phyloP scores from a whole-genome alignment of 768 basidiomycete species.

The Amylocystis lapponica region DNA sequence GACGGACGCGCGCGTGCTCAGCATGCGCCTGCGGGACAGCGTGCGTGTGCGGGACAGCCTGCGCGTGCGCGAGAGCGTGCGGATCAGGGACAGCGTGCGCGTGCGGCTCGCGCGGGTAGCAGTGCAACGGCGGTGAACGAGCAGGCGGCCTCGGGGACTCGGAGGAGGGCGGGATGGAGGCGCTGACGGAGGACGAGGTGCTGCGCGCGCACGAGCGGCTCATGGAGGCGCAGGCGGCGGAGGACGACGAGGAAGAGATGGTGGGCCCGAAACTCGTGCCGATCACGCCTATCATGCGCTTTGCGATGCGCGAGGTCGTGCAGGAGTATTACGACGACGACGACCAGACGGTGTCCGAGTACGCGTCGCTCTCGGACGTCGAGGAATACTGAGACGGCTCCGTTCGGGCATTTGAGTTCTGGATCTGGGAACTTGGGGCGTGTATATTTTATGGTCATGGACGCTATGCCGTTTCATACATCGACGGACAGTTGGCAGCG shows the following conservation, averaged over 20 bases:
- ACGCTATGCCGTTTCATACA: not conserved
- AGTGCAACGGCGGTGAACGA: slow-evolving; percentile 36
- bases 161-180: slow-evolving; percentile 45
- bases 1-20: slow-evolving; percentile 22
- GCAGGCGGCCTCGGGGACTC: slow-evolving; percentile 27
- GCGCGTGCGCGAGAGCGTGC: slow-evolving; percentile 17
- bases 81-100: slow-evolving; percentile 10
- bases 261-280: slow-evolving; percentile 75
- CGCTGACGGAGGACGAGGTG: slow-evolving; percentile 39
- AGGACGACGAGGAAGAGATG: slow-evolving; percentile 44
- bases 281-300: slow-evolving; percentile 75
- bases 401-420: too few species aligned
- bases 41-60: slow-evolving; percentile 14
- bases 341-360: slow-evolving; percentile 71
- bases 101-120: slow-evolving; percentile 20
- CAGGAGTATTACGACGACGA: slow-evolving; percentile 79
- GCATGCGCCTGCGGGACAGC: slow-evolving; percentile 18
- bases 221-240: slow-evolving; percentile 39
- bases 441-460: not conserved
- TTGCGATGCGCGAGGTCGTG: slow-evolving; percentile 79
- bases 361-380: slow-evolving; percentile 74
- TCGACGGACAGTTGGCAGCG: not conserved
- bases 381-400: slow-evolving; percentile 56
- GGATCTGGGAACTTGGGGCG: too few species aligned
- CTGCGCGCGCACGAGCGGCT: slow-evolving; percentile 37